Base-by-base conservation (phyloP, 1,139 yeast species). In the Candida frijolesensis region DNA sequence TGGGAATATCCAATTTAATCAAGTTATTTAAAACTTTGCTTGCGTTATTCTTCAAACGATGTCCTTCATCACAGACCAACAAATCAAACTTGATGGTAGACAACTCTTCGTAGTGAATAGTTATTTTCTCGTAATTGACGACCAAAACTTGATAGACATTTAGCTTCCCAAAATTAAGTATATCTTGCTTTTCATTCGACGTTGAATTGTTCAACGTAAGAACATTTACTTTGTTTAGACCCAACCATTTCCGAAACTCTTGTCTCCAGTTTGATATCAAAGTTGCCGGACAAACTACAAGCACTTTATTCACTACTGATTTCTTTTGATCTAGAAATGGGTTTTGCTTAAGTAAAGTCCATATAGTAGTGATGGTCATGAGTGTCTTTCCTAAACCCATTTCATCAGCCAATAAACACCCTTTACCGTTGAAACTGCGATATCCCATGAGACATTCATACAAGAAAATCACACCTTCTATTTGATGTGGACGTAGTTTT, bases 301-400 rank as follows among this genome's bases (percentile, higher is more conserved):
- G 67, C 0, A 87, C 83, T 51, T 90, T 88, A 42, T 72, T 71
- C 4, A 78, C 71, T 0, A 73, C 67, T 0, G 84, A 79, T 9
- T 55, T 54, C 1, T 65, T 62, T 40, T 65, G 62, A 1, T 68
- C 48, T 0, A 72, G 42, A 43, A 66, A 61, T 0, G 96, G 96
- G 15, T 83, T 82, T 59, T 90, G 97, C 58, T 82, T 85, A 32
- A 90, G 65, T 18, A 95, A 67, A 0, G 97, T 90, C 96, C 96
- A 90, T 3, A 94, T 77, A 35, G 91, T 64, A 0, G 96, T 64
- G 4, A 94, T 92, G 0, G 97, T 84, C 82, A 87, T 91, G 35
- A 94, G 68, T 0, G 98, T 92, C 63, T 94, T 94, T 0, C 99
- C 99, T 25, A 94, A 73, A 0, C 99, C 99, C 99, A 94, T 94